Evolutionary conservation across 164 flowering plant species (phyloP), one percentile per base, ranked within the genome.

Genomic region (Umbilicus rupestris): DNA sequence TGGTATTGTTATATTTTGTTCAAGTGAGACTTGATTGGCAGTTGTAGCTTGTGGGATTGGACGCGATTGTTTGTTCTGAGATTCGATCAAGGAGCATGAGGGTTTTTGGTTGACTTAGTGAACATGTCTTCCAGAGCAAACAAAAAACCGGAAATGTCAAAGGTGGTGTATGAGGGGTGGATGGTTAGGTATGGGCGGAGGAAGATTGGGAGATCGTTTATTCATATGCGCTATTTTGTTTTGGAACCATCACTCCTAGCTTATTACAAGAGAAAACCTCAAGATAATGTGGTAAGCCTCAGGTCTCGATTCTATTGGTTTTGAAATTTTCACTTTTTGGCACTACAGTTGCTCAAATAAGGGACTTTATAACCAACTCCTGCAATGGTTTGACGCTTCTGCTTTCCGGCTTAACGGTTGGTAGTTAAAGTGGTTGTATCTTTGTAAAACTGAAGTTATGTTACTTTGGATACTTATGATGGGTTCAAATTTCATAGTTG

Each of bases 121-220:
- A 55, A 28, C 17, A 55, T 55, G 60, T 55, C 60, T 55, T 16
- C 33, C 3, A 55, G 60, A 55, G 60, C 22, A 10, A 55, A 55
- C 31, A 55, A 24, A 33, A 33, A 33, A 81, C 44, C 59, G 8
- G 65, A 68, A 28, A 68, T 60, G 80, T 66, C 95, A 67, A 89
- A 90, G 81, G 89, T 90, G 62, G 92, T 95, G 26, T 85, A 92
- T 52, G 99, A 95, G 76, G 99, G 99, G 67, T 95, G 97, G 98
- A 87, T 95, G 98, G 99, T 95, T 39, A 77, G 99, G 66, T 88
- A 85, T 73, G 99, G 99, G 26, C 73, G 99, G 78, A 77, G 98
- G 79, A 95, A 90, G 88, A 88, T 95, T 73, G 99, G 99, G 3
- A 78, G 98, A 73, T 95, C 99, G 2, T 95, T 68, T 69, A 90